These are phyloP conservation scores for Thalia dealbata DNA, from an alignment of 176 grass and related monocot species.

Conservation along the genomic window DNA sequence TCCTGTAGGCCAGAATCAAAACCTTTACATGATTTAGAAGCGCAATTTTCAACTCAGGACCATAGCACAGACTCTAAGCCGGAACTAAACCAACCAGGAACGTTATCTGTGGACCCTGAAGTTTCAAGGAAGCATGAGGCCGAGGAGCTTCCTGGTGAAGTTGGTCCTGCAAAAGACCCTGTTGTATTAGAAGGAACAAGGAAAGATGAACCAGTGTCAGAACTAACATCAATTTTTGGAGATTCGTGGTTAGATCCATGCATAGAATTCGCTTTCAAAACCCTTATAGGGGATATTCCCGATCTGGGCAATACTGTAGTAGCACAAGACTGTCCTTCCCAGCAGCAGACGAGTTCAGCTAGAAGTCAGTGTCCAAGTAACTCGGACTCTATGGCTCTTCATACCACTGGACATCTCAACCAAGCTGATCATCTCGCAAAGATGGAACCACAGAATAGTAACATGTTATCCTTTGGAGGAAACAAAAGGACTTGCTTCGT, in stretches of 20 bases:
- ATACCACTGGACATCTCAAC: neutral
- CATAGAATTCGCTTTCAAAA: conserved; percentile 65
- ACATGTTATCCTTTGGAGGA: neutral
- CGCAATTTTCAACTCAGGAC: neutral
- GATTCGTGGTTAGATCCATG: conserved; percentile 55
- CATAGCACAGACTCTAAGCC: neutral
- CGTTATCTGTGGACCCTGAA: neutral
- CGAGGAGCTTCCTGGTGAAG: neutral
- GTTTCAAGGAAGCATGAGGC: neutral
- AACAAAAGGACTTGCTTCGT: neutral
- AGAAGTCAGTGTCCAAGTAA: neutral
- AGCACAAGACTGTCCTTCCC: conserved; percentile 23
- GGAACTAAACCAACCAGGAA: neutral
- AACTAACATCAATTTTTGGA: conserved; percentile 37
- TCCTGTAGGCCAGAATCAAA: neutral
- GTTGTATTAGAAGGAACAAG: neutral
- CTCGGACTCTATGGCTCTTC: neutral
- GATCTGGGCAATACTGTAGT: conserved; percentile 27
- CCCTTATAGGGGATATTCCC: conserved; percentile 53
- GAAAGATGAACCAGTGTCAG: conserved; percentile 20
- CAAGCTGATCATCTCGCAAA: neutral
- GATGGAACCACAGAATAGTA: neutral
- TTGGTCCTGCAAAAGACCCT: neutral
- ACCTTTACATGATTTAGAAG: neutral
- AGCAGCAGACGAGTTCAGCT: conserved; percentile 14